Base-by-base conservation (phyloP, 192 early-diverging fungal genomes). In the Backusella sp. region DNA sequence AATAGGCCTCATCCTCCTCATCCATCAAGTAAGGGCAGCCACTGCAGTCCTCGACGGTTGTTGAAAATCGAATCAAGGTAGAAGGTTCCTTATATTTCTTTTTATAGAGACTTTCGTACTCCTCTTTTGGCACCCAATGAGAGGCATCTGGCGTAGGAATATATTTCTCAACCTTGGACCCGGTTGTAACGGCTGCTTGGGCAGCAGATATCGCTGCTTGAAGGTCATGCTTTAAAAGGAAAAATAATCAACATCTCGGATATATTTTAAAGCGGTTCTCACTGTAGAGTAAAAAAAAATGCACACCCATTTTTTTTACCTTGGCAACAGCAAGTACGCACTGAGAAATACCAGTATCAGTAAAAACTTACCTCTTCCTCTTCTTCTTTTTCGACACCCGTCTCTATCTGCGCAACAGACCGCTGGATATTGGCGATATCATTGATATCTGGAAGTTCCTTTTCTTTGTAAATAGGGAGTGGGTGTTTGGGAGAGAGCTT, bases 321-420 rank as follows among this genome's bases (percentile, higher is more conserved):
- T 35, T 68, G 35, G 35, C 66, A 68, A 35, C 66, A 32, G 35
- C 66, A 32, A 68, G 26, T 34, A 68, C 26, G 11, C 66, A 19
- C 66, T 32, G 19, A 59, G 15, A 72, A 49, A 46, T 19, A 76
- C 28, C 32, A 32, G 2, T 32, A 3, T 71, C 36, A 36, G 42
- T 34, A 77, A 62, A 59, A 62, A 21, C 72, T 42, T 84, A 90
- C 71, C 74, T 93, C 94, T 85, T 94, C 91, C 80, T 99, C 97
- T 84, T 99, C 97, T 76, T 97, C 97, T 82, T 99, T 98, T 77
- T 98, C 96, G 6, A 99, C 97, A 75, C 97, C 97, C 12, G 96
- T 99, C 68, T 94, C 94, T 53, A 94, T 90, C 73, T 88, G 82
- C 30, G 90, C 85, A 12, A 91, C 85, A 35, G 88, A 80, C 21